These are phyloP conservation scores for Haberlea rhodopensis DNA, from an alignment of 257 asterid genomes.

Conservation along the genomic window DNA sequence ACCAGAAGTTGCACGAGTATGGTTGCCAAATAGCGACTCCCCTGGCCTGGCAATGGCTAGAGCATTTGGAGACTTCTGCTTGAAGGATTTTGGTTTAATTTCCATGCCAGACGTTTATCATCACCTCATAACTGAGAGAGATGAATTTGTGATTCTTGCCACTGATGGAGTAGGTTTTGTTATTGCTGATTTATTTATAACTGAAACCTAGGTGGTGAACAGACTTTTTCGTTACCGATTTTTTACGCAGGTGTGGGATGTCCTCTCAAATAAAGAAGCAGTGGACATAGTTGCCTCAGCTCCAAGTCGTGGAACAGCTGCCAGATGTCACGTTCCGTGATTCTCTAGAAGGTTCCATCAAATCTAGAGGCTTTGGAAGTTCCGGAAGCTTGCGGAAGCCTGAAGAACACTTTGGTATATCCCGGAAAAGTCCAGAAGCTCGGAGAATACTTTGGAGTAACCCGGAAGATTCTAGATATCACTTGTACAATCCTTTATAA, in stretches of 20 bases:
- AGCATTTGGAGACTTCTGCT: conserved; percentile 98
- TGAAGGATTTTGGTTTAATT: conserved; percentile 92
- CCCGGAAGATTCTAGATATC: too few relatives aligned
- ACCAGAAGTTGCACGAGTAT: conserved; percentile 98
- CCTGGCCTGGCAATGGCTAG: conserved; percentile 99
- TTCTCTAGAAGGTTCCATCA: too few relatives aligned
- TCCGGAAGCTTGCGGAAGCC: too few relatives aligned
- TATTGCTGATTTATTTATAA: not conserved
- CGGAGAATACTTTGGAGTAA: too few relatives aligned
- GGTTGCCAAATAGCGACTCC: conserved; percentile 96
- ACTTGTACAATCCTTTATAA: too few relatives aligned
- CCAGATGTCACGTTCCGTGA: too few relatives aligned
- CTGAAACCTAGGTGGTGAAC: not conserved
- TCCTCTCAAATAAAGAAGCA: conserved; percentile 91
- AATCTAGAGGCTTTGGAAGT: too few relatives aligned
- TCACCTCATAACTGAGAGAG: conserved; percentile 63
- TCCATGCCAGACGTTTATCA: conserved; percentile 94
- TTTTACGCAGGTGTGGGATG: conserved; percentile 89
- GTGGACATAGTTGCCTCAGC: conserved; percentile 91
- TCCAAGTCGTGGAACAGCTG: conserved; percentile 76
- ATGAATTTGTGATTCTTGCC: conserved; percentile 84
- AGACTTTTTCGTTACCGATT: conserved; percentile 3
- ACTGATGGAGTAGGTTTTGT: conserved; percentile 78
- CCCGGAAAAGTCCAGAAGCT: too few relatives aligned
- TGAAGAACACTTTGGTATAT: too few relatives aligned